Evolutionary conservation across 2,329 filamentous ascomycete genomes (phyloP).

Genomic region (Tolypocladium inflatum): DNA sequence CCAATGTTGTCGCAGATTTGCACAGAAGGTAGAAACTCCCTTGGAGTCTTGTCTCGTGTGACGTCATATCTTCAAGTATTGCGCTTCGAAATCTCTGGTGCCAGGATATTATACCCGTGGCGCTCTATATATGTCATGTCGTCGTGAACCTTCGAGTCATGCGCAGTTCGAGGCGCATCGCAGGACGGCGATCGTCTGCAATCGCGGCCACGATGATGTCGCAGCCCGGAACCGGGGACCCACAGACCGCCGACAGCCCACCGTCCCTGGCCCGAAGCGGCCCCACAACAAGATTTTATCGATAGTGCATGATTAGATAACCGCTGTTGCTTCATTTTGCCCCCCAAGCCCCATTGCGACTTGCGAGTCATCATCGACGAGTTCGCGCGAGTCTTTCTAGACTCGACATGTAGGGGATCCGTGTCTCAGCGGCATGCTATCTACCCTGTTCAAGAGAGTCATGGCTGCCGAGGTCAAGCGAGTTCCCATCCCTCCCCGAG

Average conservation of each 20-base stretch:
- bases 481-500: conserved; percentile 77
- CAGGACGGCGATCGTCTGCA: background rate
- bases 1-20: background rate
- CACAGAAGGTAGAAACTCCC: background rate
- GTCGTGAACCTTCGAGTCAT: background rate
- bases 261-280: background rate
- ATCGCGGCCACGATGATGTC: background rate
- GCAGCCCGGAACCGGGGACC: background rate
- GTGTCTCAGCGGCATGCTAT: conserved; percentile 17
- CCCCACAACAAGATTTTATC: background rate
- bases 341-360: background rate
- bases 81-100: background rate
- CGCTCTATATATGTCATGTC: background rate
- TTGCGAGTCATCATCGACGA: background rate
- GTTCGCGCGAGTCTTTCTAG: background rate
- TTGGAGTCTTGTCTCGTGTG: background rate
- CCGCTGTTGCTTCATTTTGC: background rate
- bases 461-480: conserved; percentile 53
- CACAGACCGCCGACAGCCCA: background rate
- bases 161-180: no score
- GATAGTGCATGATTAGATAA: background rate
- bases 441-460: conserved; percentile 31
- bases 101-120: background rate
- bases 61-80: background rate
- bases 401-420: conserved; percentile 8